Evolutionary conservation across 2,329 filamentous ascomycete species (phyloP), one percentile per base, ranked within the genome.

Genomic region (Pseudogymnoascus pannorum): DNA sequence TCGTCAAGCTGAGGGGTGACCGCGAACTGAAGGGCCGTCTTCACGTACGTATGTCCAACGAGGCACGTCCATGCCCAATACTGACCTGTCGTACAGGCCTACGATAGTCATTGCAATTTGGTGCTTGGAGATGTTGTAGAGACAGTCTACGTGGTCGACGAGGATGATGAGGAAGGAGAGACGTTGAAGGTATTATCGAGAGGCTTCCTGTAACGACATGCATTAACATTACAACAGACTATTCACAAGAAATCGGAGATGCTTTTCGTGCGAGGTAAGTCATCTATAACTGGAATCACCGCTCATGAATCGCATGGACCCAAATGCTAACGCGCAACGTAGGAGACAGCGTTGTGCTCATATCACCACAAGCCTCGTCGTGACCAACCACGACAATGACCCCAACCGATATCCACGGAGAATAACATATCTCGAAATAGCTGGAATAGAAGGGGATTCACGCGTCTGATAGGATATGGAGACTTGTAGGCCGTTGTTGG

Each of bases 191-290:
- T 92, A 72, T 67, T 42, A 60, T 24, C 11, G 22, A 31, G 11
- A 59, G 57, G 16, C 54, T 18, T 42, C 36, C 2, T 24, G 24
- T 12, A 22, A 59, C 20, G 4, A 22, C 22, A 60, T 4, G 16
- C 29, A 38, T 38, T 26, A 38, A 42, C 31, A 44, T 38, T 36
- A n/a, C 20, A 59, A 12, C 65, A 96, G 89, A 96, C 92, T 12
- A 86, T 94, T 65, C 96, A 93, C 78, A 96, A 96, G 77, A 95
- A 97, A 75, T 95, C 92, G 44, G 94, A 97, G 74, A 99, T 99
- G 94, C 79, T 99, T 18, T 99, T 99, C 74, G 93, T 99, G 62
- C 82, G 94, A 89, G 93, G 92, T 93, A 77, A 65, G 82, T 75
- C 3, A 36, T 31, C 24, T 58, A 22, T 3, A 18, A 38, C 2